Evolutionary conservation across 495 filamentous ascomycete genomes (phyloP).

Genomic region (Lentithecium fluviatile): DNA sequence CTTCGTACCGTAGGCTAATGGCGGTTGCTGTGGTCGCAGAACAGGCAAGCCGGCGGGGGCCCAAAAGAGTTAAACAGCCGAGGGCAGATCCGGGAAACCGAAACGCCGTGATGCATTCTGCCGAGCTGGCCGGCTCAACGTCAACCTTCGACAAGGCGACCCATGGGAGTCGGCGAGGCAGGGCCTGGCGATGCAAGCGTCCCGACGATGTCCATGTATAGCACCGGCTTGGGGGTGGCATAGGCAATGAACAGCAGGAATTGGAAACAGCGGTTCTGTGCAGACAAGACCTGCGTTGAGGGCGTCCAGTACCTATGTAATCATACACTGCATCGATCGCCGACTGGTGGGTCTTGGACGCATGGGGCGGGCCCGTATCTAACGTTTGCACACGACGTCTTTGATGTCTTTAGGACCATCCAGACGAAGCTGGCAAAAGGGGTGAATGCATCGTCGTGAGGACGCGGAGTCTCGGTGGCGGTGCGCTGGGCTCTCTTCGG

Average conservation of each 20-base stretch:
- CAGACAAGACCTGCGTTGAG: too few relatives aligned
- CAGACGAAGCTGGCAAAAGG: neutral
- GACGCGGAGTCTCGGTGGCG: neutral
- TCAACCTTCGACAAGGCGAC: neutral
- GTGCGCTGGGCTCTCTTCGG: neutral
- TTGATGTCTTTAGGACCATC: too few relatives aligned
- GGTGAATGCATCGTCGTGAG: neutral
- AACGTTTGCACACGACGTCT: too few relatives aligned
- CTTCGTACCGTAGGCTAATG: constrained; percentile 14
- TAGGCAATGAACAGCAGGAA: too few relatives aligned
- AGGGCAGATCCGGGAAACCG: constrained; percentile 29
- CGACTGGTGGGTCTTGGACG: too few relatives aligned
- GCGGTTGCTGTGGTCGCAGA: neutral
- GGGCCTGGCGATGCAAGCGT: too few relatives aligned
- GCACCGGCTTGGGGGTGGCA: neutral
- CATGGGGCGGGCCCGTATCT: too few relatives aligned
- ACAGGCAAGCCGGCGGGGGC: constrained; percentile 12
- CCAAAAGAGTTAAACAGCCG: constrained; percentile 16
- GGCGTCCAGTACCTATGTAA: too few relatives aligned
- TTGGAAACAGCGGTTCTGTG: too few relatives aligned
- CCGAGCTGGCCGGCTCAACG: constrained; percentile 20
- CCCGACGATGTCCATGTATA: neutral
- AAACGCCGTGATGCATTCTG: constrained; percentile 11
- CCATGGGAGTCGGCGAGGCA: neutral
- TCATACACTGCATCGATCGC: too few relatives aligned